These are phyloP conservation scores for Kodamaea derodonti DNA, from an alignment of 1,139 yeast genomes.

Conservation along the genomic window DNA sequence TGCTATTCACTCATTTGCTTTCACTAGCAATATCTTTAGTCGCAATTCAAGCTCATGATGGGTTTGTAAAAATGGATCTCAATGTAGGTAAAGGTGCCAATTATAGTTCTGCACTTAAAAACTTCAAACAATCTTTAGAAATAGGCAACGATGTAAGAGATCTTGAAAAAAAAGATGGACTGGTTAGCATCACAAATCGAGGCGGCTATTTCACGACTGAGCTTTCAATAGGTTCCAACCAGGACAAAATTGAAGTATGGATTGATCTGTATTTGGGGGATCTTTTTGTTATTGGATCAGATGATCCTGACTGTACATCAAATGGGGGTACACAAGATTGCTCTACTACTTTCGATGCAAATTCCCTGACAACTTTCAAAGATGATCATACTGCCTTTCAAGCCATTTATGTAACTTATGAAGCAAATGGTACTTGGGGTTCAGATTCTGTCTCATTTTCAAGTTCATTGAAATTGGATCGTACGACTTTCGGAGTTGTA, in stretches of 20 bases:
- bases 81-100: slow-evolving; percentile 17
- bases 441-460: slow-evolving; percentile 36
- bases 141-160: background rate
- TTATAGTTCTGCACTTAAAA: slow-evolving; percentile 12
- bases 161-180: slow-evolving; percentile 1
- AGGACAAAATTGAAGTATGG: slow-evolving; percentile 48
- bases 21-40: slow-evolving; percentile 10
- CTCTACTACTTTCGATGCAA: slow-evolving; percentile 49
- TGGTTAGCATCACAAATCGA: slow-evolving; percentile 10
- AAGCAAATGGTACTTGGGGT: slow-evolving; percentile 51
- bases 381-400: slow-evolving; percentile 39
- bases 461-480: slow-evolving; percentile 28
- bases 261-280: slow-evolving; percentile 72
- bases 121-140: slow-evolving; percentile 8
- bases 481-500: slow-evolving; percentile 53
- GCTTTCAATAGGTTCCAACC: slow-evolving; percentile 53
- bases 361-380: slow-evolving; percentile 41
- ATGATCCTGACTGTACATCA: slow-evolving; percentile 20
- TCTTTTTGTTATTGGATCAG: slow-evolving; percentile 48
- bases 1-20: slow-evolving; percentile 10
- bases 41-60: slow-evolving; percentile 18
- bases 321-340: slow-evolving; percentile 28
- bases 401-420: slow-evolving; percentile 27
- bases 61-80: slow-evolving; percentile 20
- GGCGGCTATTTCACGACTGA: slow-evolving; percentile 30